These are phyloP conservation scores for Parsonsia alboflavescens DNA, from an alignment of 257 asterid species.

Conservation along the genomic window DNA sequence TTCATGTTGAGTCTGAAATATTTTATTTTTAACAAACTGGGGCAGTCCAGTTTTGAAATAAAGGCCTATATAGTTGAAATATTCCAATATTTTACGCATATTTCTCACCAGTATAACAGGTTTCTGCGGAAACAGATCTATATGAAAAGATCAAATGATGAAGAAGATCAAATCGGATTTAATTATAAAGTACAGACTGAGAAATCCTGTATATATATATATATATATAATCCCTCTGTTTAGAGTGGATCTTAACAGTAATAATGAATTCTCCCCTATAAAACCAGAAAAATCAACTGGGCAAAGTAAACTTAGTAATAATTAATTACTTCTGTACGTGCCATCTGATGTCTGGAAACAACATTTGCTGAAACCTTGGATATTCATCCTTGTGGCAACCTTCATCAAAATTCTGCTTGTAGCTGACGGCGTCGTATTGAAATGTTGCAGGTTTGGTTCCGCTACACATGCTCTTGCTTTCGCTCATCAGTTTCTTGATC, in stretches of 20 bases:
- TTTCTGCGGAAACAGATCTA: neutral
- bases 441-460: constrained; percentile 37
- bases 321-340: constrained; percentile 16
- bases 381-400: constrained; percentile 47
- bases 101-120: neutral
- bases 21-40: too few species aligned
- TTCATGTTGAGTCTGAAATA: too few species aligned
- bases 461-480: constrained; percentile 44
- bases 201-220: neutral
- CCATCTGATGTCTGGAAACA: constrained; percentile 27
- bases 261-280: neutral
- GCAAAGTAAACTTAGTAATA: too few species aligned
- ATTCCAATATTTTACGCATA: neutral
- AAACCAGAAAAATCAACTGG: neutral
- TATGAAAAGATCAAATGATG: neutral
- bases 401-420: constrained; percentile 75
- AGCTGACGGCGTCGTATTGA: constrained; percentile 82
- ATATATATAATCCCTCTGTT: neutral
- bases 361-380: constrained; percentile 17
- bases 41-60: too few species aligned
- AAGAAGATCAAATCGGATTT: too few species aligned
- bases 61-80: too few species aligned
- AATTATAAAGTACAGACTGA: neutral
- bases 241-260: neutral
- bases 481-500: constrained; percentile 49